Evolutionary conservation across 2,329 filamentous ascomycete species (phyloP).

Genomic region (Mycosphaerella arachidis): DNA sequence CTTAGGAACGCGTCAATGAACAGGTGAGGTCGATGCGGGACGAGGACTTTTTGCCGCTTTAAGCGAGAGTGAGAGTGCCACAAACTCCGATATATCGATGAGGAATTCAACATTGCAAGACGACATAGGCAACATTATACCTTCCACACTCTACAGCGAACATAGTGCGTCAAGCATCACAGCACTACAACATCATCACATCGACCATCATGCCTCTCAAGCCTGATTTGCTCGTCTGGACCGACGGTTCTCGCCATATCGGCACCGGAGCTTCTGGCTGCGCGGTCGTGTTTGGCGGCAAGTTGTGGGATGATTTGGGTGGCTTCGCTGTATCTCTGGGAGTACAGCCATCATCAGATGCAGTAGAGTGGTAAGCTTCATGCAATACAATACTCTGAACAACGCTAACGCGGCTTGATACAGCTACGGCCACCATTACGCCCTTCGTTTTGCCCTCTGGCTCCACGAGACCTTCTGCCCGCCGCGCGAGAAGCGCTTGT

Average conservation of each 20-base stretch:
- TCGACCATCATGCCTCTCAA: not conserved
- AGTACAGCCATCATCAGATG: not conserved
- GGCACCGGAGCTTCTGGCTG: not conserved
- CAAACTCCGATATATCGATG: not conserved
- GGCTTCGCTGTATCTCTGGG: not conserved
- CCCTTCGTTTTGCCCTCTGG: not conserved
- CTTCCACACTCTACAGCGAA: not conserved
- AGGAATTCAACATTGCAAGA: not conserved
- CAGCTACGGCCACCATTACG: not conserved
- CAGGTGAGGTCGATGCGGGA: not conserved
- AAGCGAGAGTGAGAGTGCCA: no score
- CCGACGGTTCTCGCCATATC: not conserved
- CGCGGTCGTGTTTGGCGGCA: not conserved
- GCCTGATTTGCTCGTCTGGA: not conserved
- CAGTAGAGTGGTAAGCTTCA: not conserved
- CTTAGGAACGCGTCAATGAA: not conserved
- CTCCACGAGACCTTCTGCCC: not conserved
- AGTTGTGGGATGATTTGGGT: not conserved
- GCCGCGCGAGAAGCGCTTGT: not conserved
- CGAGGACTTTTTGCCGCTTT: not conserved
- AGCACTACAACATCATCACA: not conserved
- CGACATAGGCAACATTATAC: not conserved
- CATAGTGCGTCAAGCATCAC: not conserved
- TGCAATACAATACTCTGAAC: not conserved
- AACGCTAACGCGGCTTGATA: not conserved